phyloP scores from a whole-genome alignment of 352 stramenopile genomes.

The Thraustochytrium striatum region DNA sequence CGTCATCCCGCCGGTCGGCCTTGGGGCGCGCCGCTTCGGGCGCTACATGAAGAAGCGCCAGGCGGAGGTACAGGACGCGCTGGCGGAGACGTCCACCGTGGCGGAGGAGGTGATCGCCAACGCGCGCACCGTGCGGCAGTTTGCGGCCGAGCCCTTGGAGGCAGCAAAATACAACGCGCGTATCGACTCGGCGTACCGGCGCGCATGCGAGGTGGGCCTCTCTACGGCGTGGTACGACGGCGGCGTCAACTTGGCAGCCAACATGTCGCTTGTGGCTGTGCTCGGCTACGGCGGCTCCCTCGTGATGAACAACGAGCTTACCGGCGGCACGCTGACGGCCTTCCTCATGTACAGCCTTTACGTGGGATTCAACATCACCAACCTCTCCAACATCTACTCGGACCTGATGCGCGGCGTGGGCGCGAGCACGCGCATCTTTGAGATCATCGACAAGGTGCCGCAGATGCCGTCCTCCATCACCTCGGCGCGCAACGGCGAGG shows the following conservation, averaged over 20 bases:
- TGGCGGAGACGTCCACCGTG: conserved; percentile 81
- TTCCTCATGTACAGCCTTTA: conserved; percentile 89
- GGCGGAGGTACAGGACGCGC: conserved; percentile 75
- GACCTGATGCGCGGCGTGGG: conserved; percentile 80
- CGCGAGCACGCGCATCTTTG: conserved; percentile 78
- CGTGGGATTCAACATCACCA: conserved; percentile 78
- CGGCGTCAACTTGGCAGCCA: conserved; percentile 71
- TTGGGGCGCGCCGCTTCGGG: conserved; percentile 77
- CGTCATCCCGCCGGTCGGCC: conserved; percentile 81
- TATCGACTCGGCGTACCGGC: conserved; percentile 50
- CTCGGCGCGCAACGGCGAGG: not conserved
- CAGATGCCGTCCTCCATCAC: conserved; percentile 38
- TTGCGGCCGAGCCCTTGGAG: conserved; percentile 72
- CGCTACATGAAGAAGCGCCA: conserved; percentile 76
- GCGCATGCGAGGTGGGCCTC: conserved; percentile 53
- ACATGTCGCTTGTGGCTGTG: conserved; percentile 78
- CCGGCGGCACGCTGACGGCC: conserved; percentile 79
- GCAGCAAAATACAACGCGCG: conserved; percentile 48
- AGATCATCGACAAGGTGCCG: conserved; percentile 73
- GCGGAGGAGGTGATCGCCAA: conserved; percentile 85
- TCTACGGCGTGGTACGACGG: conserved; percentile 76
- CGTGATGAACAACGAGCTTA: conserved; percentile 74
- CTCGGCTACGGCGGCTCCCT: conserved; percentile 85
- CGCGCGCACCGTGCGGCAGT: conserved; percentile 84
- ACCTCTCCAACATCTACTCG: conserved; percentile 84